phyloP scores from a whole-genome alignment of 768 basidiomycete genomes.

The Pleurotus cornucopiae region DNA sequence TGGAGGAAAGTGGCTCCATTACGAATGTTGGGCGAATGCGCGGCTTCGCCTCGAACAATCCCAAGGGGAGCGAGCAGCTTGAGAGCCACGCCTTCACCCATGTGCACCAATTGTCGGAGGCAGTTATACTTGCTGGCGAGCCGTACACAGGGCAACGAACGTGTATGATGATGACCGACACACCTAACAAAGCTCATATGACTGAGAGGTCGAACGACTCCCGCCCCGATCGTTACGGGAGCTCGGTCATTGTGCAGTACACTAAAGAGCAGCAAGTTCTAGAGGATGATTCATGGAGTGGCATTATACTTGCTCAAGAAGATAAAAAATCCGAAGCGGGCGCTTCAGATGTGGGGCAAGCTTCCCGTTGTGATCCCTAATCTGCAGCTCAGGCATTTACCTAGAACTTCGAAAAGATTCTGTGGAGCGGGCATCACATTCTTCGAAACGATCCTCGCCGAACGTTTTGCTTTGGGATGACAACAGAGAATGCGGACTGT shows the following conservation, averaged over 20 bases:
- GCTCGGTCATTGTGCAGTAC: background rate
- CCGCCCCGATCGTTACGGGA: background rate
- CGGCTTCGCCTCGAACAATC: background rate
- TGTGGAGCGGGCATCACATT: constrained; percentile 6
- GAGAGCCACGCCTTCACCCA: background rate
- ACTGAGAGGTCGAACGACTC: background rate
- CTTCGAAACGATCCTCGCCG: constrained; percentile 10
- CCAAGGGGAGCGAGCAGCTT: background rate
- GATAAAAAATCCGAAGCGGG: background rate
- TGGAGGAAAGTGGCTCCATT: background rate
- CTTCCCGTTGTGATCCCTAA: background rate
- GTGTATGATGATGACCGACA: background rate
- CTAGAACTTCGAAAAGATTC: constrained; percentile 3
- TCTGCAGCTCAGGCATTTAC: background rate
- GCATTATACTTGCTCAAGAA: background rate
- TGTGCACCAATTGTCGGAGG: background rate
- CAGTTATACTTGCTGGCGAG: background rate
- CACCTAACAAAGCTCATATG: background rate
- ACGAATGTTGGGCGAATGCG: background rate
- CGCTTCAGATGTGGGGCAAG: background rate
- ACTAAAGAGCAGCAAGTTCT: background rate
- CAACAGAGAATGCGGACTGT: constrained; percentile 1
- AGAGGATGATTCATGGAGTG: background rate
- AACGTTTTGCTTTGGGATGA: constrained; percentile 8
- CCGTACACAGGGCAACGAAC: background rate